phyloP scores from a whole-genome alignment of 257 asterid species.

The Solanum infundibuliforme region DNA sequence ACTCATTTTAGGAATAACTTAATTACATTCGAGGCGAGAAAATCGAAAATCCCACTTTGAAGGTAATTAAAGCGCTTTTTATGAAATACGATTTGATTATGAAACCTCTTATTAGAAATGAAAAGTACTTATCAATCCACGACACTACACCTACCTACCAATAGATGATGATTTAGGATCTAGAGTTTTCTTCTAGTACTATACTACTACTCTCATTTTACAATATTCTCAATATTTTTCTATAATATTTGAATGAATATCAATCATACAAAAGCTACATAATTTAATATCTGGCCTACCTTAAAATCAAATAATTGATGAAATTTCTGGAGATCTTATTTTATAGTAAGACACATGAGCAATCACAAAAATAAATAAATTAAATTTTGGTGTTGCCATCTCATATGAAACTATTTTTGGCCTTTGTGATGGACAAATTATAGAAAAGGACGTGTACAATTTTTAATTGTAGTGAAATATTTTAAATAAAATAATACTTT shows the following conservation, averaged over 20 bases:
- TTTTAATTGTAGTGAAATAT: neutral
- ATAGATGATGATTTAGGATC: neutral
- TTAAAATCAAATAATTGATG: neutral
- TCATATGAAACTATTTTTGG: neutral
- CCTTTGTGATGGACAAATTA: neutral
- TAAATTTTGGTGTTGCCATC: neutral
- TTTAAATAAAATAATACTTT: neutral
- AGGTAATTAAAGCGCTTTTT: neutral
- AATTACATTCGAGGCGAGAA: neutral
- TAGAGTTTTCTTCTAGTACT: neutral
- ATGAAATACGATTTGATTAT: neutral
- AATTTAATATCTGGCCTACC: neutral
- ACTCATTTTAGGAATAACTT: no score
- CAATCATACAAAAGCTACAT: neutral
- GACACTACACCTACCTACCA: neutral
- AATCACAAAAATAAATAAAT: neutral
- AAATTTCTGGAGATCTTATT: neutral
- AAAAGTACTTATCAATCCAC: neutral
- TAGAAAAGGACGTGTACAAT: neutral
- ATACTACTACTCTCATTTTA: neutral
- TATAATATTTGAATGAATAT: neutral
- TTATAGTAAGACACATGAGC: neutral
- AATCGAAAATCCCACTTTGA: neutral
- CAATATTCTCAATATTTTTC: neutral
- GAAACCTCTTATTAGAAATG: accelerated